phyloP scores from a whole-genome alignment of 176 grass and related monocot genomes.

The Metroxylon sagu region DNA sequence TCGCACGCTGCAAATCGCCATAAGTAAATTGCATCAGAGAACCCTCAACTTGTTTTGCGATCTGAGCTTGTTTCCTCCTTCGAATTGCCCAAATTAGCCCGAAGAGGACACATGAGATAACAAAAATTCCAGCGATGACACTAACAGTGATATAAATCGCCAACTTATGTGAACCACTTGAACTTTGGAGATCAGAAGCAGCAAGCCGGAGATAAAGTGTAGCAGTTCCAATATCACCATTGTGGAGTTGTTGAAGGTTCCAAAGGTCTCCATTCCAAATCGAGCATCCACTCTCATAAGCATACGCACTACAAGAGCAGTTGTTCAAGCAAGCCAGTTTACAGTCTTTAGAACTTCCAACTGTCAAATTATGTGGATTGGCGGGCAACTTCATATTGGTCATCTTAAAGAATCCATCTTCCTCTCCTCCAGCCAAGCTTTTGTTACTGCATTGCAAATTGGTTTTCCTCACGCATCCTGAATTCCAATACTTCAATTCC shows the following conservation, averaged over 20 bases:
- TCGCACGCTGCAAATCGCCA: constrained; percentile 14
- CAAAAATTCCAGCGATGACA: neutral
- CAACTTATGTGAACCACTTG: constrained; percentile 8
- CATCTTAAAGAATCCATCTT: constrained; percentile 37
- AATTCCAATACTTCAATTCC: constrained; percentile 15
- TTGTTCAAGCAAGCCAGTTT: constrained; percentile 32
- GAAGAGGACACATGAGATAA: neutral
- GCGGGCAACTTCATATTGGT: constrained; percentile 26
- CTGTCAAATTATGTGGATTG: neutral
- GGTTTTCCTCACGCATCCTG: constrained; percentile 26
- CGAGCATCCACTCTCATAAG: constrained; percentile 5
- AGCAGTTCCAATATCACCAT: constrained; percentile 15
- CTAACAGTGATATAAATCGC: neutral
- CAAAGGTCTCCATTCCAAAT: constrained; percentile 23
- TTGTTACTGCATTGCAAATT: constrained; percentile 10
- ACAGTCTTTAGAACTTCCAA: constrained; percentile 12
- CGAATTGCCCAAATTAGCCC: neutral
- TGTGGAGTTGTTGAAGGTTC: constrained; percentile 3
- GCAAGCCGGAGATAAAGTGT: constrained; percentile 22
- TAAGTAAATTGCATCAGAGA: constrained; percentile 16
- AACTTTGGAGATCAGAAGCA: constrained; percentile 8
- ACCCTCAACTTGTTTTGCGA: neutral
- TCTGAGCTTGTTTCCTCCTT: neutral
- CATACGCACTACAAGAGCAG: constrained; percentile 32
- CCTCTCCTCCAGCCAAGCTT: neutral